Base-by-base conservation (phyloP, 352 stramenopile species). In the Globisporangium apiculatum region DNA sequence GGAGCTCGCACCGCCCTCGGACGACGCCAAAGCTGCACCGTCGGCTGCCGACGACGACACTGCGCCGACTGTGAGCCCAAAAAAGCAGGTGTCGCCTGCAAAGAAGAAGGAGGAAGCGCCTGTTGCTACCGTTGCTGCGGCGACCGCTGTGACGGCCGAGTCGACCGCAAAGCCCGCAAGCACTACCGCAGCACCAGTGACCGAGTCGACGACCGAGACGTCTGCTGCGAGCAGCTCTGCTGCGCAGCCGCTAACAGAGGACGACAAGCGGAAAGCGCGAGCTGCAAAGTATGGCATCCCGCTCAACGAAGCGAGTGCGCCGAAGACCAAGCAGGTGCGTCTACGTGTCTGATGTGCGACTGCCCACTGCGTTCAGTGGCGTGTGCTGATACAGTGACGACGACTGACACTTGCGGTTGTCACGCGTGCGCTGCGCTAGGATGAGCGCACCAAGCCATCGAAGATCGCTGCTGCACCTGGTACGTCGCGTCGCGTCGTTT, bases 281-380 rank as follows among this genome's bases (percentile, higher is more conserved):
- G 84, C 84, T 4, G 82, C 83, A 53, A 94, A 94, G 65, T 94
- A 87, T 58, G 80, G 80, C 48, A 83, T 90, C 53, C 78, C 82
- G 11, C 60, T 80, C 55, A 82, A 82, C 55, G 66, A 87, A 12
- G 79, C 86, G 24, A 31, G 24, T 31, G 24, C 24, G 24, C 24
- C 24, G 24, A 31, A 31, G 48, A 68, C 90, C 64, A 92, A 92
- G 61, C 89, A 88, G 70, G 79, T 91, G 61, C 18, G 60, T 54
- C 7, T 17, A 7, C n/a, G 3, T 59, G 48, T 37, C 48, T n/a
- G 14, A 12, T 42, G 51, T 17, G 10, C 0, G 48, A 15, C 18
- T n/a, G 11, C 10, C 14, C 7, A 7, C 42, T 47, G 42, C n/a
- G n/a, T 6, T 50, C 15, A 15, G 46, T 35, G 15, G 9, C 4